Evolutionary conservation across 208 protist species (phyloP), one percentile per base, ranked within the genome.

Genomic region (Novymonas esmeraldas): DNA sequence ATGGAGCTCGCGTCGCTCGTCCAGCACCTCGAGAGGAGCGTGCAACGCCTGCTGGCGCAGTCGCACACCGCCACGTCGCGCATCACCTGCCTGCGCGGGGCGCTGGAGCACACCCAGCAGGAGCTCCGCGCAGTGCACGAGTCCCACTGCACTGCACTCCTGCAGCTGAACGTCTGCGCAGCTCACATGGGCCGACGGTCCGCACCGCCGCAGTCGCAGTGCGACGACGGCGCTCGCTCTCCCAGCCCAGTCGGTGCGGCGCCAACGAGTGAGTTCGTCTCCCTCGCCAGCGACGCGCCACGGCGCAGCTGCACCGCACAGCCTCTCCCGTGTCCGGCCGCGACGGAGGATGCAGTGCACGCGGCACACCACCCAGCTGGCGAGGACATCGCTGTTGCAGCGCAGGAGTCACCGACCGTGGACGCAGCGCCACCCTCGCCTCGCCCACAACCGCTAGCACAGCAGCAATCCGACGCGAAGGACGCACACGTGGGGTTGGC

Each of bases 101-200:
- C 49, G 6, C 38, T 66, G 46, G 33, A 18, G 24, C 48, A 58
- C 33, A 28, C 49, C 16, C 39, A 46, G 61, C n/a, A 42, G 38
- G 49, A 66, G 2, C 54, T 56, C 26, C 61, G 36, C 18, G 61
- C 38, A 14, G 24, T 66, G 61, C 61, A 38, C 13, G 61, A 56
- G 38, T 45, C 61, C 9, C 38, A 66, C 61, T 58, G 36, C 26
- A 22, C 46, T 5, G 56, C 50, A 5, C 38, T 66, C 36, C 42
- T 49, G 16, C 61, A 66, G 61, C 61, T 66, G 24, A 54, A 65
- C 60, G 46, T 45, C 20, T 65, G 55, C 22, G 44, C 48, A 3
- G 36, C 48, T 14, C 60, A 65, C 33, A 52, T 55, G 11, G 39
- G 39, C 14, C 39, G 18, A 16, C 39, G 2, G 39, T n/a, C 39